Base-by-base conservation (phyloP, 441 rosid species). In the Pelargonium hybrid region DNA sequence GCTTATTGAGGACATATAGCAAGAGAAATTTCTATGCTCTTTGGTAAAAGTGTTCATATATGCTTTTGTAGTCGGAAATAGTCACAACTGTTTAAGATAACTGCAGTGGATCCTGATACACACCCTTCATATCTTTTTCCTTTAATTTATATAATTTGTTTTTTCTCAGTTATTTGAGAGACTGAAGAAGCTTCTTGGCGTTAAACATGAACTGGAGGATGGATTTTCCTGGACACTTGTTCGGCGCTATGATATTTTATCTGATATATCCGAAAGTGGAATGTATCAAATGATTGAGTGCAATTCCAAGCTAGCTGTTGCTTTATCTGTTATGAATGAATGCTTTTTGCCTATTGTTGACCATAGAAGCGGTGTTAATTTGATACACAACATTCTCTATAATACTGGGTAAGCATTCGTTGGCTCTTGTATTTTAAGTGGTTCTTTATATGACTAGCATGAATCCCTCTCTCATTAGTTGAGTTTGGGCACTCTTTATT, bases 281-380 rank as follows among this genome's bases (percentile, higher is more conserved):
- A 74, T 80, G 69, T 71, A 81, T 77, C 80, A 52, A 76, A 85
- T 86, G 77, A 81, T 92, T 64, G 90, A 87, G 75, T 79, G 90
- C 85, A 94, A 92, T 81, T 90, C 97, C 68, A 88, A 87, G 84
- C 80, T 88, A 77, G 97, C 97, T 65, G 97, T 92, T 82, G 98
- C 98, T 18, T 82, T 87, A 68, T 77, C 81, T 63, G 77, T 94
- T 68, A 92, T 94, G 99, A 94, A 94, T 68, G 99, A 92, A 80
- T 94, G 99, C 75, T 94, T 94, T 82, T 80, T 84, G 81, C 97
- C 98, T 62, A 85, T 85, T 76, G 78, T 80, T 68, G 98, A 94
- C 82, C 91, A 87, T 74, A 83, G 88, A 86, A 92, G 91, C 78
- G 97, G 97, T 74, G 81, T 82, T 70, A 87, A 94, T 85, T 81